Evolutionary conservation across 2,329 filamentous ascomycete species (phyloP).

Genomic region (Fusarium poae): DNA sequence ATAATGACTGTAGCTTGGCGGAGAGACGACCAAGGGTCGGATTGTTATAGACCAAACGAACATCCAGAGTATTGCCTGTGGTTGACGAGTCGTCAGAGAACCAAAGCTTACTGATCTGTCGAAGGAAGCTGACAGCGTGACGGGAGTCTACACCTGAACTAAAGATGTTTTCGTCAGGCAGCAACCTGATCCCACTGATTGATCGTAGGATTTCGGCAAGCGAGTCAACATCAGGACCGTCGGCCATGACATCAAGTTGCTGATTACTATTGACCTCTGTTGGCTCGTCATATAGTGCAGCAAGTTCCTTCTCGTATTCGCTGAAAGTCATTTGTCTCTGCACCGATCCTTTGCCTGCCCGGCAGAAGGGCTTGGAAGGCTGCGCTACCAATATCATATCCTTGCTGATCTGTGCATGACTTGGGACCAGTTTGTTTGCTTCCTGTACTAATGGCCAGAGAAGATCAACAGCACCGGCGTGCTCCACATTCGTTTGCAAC

Average conservation of each 20-base stretch:
- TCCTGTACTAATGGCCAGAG: background rate
- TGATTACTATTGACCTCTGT: background rate
- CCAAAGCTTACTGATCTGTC: background rate
- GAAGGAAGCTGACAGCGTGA: background rate
- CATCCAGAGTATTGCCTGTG: background rate
- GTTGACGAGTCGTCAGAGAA: background rate
- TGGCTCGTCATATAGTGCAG: background rate
- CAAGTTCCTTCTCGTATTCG: background rate
- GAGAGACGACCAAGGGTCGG: background rate
- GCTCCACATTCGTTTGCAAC: background rate
- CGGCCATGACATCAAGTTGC: background rate
- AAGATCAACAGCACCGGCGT: background rate
- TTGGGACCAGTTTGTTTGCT: background rate
- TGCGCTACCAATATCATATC: background rate
- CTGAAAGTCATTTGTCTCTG: background rate
- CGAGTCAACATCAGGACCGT: background rate
- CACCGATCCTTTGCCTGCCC: background rate
- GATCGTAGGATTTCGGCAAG: background rate
- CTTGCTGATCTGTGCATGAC: background rate
- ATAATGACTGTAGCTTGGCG: background rate
- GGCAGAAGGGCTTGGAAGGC: background rate
- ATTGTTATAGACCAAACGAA: background rate
- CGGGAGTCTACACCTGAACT: background rate
- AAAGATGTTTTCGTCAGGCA: background rate
- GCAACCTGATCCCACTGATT: background rate